These are phyloP conservation scores for Clavaria fumosa DNA, from an alignment of 768 basidiomycete species.

Conservation along the genomic window DNA sequence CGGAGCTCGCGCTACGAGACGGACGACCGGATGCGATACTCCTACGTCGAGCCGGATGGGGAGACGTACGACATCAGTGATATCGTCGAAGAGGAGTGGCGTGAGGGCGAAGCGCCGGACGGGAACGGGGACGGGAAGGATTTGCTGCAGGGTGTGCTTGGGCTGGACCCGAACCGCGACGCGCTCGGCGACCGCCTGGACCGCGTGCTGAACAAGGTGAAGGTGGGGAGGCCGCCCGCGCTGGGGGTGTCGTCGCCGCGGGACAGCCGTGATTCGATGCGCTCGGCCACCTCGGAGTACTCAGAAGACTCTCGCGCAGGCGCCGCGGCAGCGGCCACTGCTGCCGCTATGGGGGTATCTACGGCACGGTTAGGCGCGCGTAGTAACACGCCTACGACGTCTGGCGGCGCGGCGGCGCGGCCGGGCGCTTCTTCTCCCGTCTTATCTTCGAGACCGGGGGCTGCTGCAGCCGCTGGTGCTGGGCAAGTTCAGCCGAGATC, in stretches of 20 bases:
- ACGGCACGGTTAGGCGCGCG: constrained; percentile 21
- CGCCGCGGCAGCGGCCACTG: constrained; percentile 15
- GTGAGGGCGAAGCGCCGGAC: constrained; percentile 27
- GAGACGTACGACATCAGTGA: constrained; percentile 90
- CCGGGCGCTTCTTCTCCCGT: constrained; percentile 10
- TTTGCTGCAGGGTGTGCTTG: constrained; percentile 50
- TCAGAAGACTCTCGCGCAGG: constrained; percentile 35
- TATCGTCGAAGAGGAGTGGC: constrained; percentile 80
- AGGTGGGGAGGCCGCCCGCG: constrained; percentile 34
- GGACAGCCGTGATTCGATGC: constrained; percentile 18
- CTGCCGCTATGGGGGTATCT: constrained; percentile 29
- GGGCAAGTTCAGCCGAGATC: too few species aligned
- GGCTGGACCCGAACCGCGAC: constrained; percentile 31
- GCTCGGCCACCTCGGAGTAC: constrained; percentile 38
- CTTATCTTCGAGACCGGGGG: too few species aligned
- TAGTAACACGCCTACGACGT: constrained; percentile 17
- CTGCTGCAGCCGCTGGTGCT: too few species aligned
- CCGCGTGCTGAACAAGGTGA: constrained; percentile 62
- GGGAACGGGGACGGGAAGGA: constrained; percentile 47
- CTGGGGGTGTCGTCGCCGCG: not conserved
- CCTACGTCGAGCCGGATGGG: constrained; percentile 82
- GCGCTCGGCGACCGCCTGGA: constrained; percentile 55
- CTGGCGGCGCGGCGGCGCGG: constrained; percentile 1
- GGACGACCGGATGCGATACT: constrained; percentile 74
- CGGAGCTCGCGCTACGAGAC: constrained; percentile 66